Evolutionary conservation across 2,329 filamentous ascomycete species (phyloP), one percentile per base, ranked within the genome.

Genomic region (Botrytis elliptica): DNA sequence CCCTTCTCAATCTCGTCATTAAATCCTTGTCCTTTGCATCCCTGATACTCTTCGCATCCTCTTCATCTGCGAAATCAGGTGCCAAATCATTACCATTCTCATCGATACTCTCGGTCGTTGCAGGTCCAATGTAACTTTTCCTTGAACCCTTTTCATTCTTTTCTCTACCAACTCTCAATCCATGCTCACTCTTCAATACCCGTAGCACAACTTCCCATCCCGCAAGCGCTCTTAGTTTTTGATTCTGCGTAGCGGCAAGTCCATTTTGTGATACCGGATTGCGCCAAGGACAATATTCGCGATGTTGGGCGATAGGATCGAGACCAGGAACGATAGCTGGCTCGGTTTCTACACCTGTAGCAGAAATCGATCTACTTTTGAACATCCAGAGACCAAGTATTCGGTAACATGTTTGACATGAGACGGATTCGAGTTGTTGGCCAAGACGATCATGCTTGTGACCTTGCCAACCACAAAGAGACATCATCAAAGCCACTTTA

Each of bases 361-460:
- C 82, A 74, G 89, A 87, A 44, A 92, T 87, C 78, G 89, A 88
- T 82, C 91, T 94, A 81, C 90, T 91, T 79, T 90, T 92, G 82
- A 97, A 98, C 85, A 99, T 92, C 96, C 96, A 99, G 3, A 99
- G 86, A 0, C 96, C 96, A 0, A 98, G 86, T 1, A 95, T 90
- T 74, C 96, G 90, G 79, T 97, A 92, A 81, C 96, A 99, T 33
- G 93, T 93, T 74, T 91, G 88, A 82, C 96, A 99, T 83, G 76
- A 84, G 72, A 80, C 90, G 82, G 79, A 90, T 83, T 80, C 78
- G 8, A 77, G 57, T 71, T 81, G 80, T 63, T 55, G 62, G 4
- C 80, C 79, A n/a, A 80, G 70, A 29, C 77, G 76, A 29, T 77
- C 76, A 70, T 81, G 79, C 40, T 67, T 76, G 57, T 80, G 76